Percentiles rank a stretch among this genome's conserved stretches.
phyloP scores from a whole-genome alignment of 1,284 basidiomycete species.

The Heterobasidion parviporum region DNA sequence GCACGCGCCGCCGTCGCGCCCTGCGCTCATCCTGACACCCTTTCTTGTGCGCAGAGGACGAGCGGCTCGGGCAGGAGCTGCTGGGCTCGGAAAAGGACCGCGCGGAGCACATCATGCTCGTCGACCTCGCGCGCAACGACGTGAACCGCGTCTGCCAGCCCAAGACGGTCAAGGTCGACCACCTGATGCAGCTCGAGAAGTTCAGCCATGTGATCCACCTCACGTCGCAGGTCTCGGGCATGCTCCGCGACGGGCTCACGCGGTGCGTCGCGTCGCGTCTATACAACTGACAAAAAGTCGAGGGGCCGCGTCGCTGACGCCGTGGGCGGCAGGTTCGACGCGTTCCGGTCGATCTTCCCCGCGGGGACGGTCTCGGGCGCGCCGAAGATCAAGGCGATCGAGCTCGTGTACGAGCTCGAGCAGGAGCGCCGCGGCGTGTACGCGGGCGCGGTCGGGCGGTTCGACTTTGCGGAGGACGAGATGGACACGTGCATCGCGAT shows the following conservation, averaged over 20 bases:
- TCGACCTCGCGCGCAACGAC: constrained; percentile 98
- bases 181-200: constrained; percentile 90
- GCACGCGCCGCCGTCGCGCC: neutral
- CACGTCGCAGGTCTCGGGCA: constrained; percentile 91
- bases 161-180: constrained; percentile 92
- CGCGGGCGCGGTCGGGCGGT: constrained; percentile 94
- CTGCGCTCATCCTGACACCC: neutral
- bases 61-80: constrained; percentile 65
- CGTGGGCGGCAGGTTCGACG: constrained; percentile 71
- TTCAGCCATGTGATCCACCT: constrained; percentile 99
- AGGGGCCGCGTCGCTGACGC: neutral
- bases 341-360: constrained; percentile 98
- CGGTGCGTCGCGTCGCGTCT: constrained; percentile 40
- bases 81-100: constrained; percentile 87
- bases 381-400: constrained; percentile 98
- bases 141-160: constrained; percentile 97
- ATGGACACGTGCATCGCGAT: constrained; percentile 99
- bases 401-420: constrained; percentile 85
- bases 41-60: constrained; percentile 65
- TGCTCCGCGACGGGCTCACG: constrained; percentile 75
- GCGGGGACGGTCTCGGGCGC: constrained; percentile 99
- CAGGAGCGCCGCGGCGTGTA: constrained; percentile 91
- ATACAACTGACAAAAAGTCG: no score
- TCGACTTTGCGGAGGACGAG: constrained; percentile 91
- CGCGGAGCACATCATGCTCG: constrained; percentile 98